These are phyloP conservation scores for Psilocybe cyanescens DNA, from an alignment of 768 basidiomycete species.

Conservation along the genomic window DNA sequence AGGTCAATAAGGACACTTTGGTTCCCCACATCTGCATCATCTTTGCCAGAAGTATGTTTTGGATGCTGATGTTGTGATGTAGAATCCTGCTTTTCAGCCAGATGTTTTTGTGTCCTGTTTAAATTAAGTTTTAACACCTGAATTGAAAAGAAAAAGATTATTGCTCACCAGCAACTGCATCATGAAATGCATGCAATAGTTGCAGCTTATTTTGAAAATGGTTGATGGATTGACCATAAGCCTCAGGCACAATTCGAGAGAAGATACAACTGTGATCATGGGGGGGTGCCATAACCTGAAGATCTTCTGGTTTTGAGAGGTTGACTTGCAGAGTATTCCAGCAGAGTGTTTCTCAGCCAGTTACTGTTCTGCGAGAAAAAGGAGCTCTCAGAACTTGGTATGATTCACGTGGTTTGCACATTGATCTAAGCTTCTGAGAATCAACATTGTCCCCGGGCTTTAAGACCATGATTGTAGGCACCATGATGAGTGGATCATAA, in stretches of 20 bases:
- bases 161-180: conserved; percentile 8
- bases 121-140: too few relatives aligned
- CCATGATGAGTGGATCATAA: too few relatives aligned
- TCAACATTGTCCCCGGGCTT: too few relatives aligned
- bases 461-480: too few relatives aligned
- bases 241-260: neutral
- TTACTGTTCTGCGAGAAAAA: too few relatives aligned
- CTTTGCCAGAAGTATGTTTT: conserved; percentile 1
- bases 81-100: conserved; percentile 4
- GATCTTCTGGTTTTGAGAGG: too few relatives aligned
- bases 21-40: neutral
- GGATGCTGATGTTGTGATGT: conserved; percentile 10
- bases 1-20: conserved; percentile 4
- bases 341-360: too few relatives aligned
- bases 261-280: neutral
- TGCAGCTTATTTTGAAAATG: neutral
- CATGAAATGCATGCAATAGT: conserved; percentile 1
- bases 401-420: too few relatives aligned
- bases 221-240: neutral
- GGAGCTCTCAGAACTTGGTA: too few relatives aligned
- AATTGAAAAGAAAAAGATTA: neutral
- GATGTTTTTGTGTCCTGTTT: neutral
- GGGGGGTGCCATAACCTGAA: neutral
- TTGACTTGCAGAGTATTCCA: too few relatives aligned
- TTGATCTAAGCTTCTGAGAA: too few relatives aligned